These are phyloP conservation scores for Cyanidiococcus yangmingshanensis DNA, from an alignment of 23 red algal species.

Conservation along the genomic window DNA sequence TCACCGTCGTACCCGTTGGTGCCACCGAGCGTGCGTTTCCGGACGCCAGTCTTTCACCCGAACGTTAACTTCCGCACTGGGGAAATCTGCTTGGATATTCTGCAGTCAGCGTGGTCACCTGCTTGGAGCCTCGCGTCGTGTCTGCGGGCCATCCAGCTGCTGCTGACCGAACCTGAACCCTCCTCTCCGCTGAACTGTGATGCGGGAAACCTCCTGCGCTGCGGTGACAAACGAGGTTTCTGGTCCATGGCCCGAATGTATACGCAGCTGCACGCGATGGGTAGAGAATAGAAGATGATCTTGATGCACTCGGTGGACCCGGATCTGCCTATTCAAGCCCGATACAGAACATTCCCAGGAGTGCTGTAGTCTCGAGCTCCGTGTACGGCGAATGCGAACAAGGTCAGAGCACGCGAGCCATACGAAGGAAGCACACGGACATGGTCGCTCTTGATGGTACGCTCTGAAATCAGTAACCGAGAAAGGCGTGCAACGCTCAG, in stretches of 20 bases:
- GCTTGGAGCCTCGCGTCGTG: constrained; percentile 95
- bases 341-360: too few species aligned
- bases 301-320: too few species aligned
- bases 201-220: constrained; percentile 89
- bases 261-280: constrained; percentile 44
- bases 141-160: constrained; percentile 71
- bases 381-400: too few species aligned
- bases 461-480: too few species aligned
- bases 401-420: too few species aligned
- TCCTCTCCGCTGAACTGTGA: constrained; percentile 96
- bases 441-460: too few species aligned
- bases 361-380: too few species aligned
- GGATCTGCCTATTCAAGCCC: too few species aligned
- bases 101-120: constrained; percentile 85
- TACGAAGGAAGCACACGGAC: too few species aligned
- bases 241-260: constrained; percentile 93
- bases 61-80: constrained; percentile 95
- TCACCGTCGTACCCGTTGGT: constrained; percentile 75
- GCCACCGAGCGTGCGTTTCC: constrained; percentile 67
- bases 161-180: constrained; percentile 80
- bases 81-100: constrained; percentile 93
- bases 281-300: too few species aligned
- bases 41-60: constrained; percentile 89
- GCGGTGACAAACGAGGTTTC: constrained; percentile 77
- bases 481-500: too few species aligned